phyloP scores from a whole-genome alignment of 2,329 filamentous ascomycete species.

The Anisogramma anomala region DNA sequence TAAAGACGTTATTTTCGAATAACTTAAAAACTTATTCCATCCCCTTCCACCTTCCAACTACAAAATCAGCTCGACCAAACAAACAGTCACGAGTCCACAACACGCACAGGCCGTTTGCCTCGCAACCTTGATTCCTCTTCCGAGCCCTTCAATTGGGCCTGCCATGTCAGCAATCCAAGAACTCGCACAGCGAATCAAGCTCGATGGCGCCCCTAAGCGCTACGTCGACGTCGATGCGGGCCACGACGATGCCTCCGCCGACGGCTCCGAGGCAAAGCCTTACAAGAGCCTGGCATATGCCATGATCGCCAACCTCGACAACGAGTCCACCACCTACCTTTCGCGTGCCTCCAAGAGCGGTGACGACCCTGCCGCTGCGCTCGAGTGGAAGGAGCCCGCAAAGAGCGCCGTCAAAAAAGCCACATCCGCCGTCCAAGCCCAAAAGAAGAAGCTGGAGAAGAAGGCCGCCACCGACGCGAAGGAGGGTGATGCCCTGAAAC shows the following conservation, averaged over 20 bases:
- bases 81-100: too few species aligned
- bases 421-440: slow-evolving; percentile 57
- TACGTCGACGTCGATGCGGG: slow-evolving; percentile 77
- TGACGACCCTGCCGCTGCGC: slow-evolving; percentile 50
- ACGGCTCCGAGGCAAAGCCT: slow-evolving; percentile 60
- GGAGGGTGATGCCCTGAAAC: slow-evolving; percentile 61
- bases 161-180: slow-evolving; percentile 36
- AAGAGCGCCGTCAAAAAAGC: slow-evolving; percentile 84
- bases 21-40: too few species aligned
- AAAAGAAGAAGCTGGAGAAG: slow-evolving; percentile 77
- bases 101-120: background rate
- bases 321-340: slow-evolving; percentile 49
- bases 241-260: slow-evolving; percentile 53
- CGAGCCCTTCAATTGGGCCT: slow-evolving; percentile 16
- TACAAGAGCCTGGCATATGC: slow-evolving; percentile 75
- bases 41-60: too few species aligned
- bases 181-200: slow-evolving; percentile 39
- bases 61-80: too few species aligned
- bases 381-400: slow-evolving; percentile 69
- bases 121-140: background rate
- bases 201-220: slow-evolving; percentile 32
- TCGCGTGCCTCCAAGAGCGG: slow-evolving; percentile 57
- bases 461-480: slow-evolving; percentile 61
- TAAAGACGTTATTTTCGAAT: too few species aligned
- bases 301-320: slow-evolving; percentile 57